Evolutionary conservation across 352 stramenopile genomes (phyloP), one percentile per base, ranked within the genome.

Genomic region (Phytophthora sp.): DNA sequence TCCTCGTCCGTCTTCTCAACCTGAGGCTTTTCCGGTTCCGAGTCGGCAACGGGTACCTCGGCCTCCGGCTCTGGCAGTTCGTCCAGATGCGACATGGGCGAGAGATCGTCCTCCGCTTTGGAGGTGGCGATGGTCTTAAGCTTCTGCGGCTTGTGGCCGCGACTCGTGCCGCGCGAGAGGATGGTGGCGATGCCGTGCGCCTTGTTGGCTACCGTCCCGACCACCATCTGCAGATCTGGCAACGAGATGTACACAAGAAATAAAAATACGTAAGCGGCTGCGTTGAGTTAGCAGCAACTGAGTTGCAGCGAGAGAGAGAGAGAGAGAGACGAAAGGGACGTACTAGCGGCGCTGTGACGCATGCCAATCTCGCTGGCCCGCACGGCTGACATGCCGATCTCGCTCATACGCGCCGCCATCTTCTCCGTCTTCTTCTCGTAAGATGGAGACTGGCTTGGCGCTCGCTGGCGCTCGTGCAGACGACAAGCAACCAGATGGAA

Each of bases 341-440:
- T 68, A 77, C 69, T 77, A 11, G 70, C 70, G 23, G 70, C 70
- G 44, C 70, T 77, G 60, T 77, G 65, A 35, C 70, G 70, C 70
- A 77, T 74, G 11, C 70, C 70, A n/a, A 77, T 68, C 57, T 77
- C 70, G 56, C 70, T 77, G 31, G 61, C 60, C 55, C 70, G 66
- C 56, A 77, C 39, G 54, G 65, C 65, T 39, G 70, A 77, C 59
- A 74, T 63, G 30, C 65, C 60, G 30, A 77, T 74, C 51, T 71
- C 60, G 51, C 66, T 77, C 59, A 77, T 74, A 42, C 70, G 70
- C 36, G 65, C 57, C 7, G 66, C 56, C 70, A 77, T 77, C 18
- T 30, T 65, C 54, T 63, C 30, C 30, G 20, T 41, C 33, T 44
- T 16, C 2, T 15, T 24, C 26, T 41, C 39, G 1, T 23, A 46